Base-by-base conservation (phyloP, 106 monocot genomes). In the Allium sativum region DNA sequence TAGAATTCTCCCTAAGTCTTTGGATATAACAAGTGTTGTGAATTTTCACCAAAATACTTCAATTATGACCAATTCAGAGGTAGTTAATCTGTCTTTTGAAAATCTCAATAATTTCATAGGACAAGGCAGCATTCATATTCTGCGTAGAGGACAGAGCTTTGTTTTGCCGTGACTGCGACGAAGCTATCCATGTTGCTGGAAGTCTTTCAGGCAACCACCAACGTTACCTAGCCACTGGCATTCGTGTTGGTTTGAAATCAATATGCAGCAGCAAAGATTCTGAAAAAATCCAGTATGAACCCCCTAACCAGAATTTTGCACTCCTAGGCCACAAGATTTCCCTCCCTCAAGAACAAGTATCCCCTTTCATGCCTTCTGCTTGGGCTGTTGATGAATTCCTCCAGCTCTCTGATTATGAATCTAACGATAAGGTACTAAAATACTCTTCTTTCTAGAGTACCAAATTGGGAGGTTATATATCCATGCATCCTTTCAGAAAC, bases 61-160 rank as follows among this genome's bases (percentile, higher is more conserved):
- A 5, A 5, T 31, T 31, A 31, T 31, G 31, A 2, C 31, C 31
- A 2, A n/a, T 31, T 31, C 31, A 31, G 31, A 31, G 31, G 5
- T 31, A 31, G 31, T 31, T n/a, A n/a, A n/a, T n/a, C 1, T 31
- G 4, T 31, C 31, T 31, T 31, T 31, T 31, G 5, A 31, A 22
- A 22, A 1, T 22, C 3, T 22, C 22, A 22, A 5, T 31, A 44
- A 21, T 61, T 61, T 61, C 8, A 42, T 52, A 96, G 95, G 95
- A 96, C 51, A 91, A 84, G 48, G 31, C 77, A 31, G 95, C 83
- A 18, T 87, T 86, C 50, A 81, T 96, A 21, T 96, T 96, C 82
- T 96, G 95, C 41, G 78, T 90, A 72, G 95, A 96, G 71, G 95
- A 96, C 40, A 74, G 95, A 64, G 90, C 95, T n/a, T 87, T 96